These are phyloP conservation scores for Colletotrichum siamense DNA, from an alignment of 2,329 filamentous ascomycete genomes.

Conservation along the genomic window DNA sequence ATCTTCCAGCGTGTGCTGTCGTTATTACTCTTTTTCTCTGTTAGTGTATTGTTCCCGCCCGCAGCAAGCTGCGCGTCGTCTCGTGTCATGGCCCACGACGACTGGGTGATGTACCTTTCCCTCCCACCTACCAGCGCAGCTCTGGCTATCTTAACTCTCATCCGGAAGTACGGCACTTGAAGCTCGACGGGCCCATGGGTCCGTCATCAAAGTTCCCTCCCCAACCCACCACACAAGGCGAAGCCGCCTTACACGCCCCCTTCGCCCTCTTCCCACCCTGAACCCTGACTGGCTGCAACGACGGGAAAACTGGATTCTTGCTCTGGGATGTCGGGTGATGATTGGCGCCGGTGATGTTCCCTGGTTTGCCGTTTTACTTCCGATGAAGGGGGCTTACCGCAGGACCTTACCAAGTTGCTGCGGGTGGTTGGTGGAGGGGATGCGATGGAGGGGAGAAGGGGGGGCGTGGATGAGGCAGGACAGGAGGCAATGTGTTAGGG, in stretches of 20 bases:
- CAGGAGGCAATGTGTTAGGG: not conserved
- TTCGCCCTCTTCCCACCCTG: not conserved
- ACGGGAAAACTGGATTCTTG: not conserved
- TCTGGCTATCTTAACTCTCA: not conserved
- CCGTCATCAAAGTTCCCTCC: conserved; percentile 6
- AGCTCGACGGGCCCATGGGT: not conserved
- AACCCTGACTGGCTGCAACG: not conserved
- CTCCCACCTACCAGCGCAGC: not conserved
- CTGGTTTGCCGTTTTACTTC: conserved; percentile 5
- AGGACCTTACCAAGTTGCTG: not conserved
- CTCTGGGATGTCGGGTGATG: not conserved
- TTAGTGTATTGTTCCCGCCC: not conserved
- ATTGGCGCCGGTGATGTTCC: conserved; percentile 1
- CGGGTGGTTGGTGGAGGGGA: not conserved
- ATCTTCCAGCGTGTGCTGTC: not conserved
- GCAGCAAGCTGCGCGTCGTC: not conserved
- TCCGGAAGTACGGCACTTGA: conserved; percentile 17
- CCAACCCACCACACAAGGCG: not conserved
- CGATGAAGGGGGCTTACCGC: not conserved
- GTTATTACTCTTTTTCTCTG: not conserved
- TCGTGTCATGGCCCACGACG: not conserved
- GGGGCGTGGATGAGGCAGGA: not conserved
- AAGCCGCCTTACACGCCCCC: not conserved
- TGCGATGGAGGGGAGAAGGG: not conserved
- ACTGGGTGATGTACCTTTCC: not conserved